A percentile compares a stretch with the other conserved stretches of the same genome.
Evolutionary conservation across 2,329 filamentous ascomycete genomes (phyloP).

Genomic region (Trichoderma polysporum): DNA sequence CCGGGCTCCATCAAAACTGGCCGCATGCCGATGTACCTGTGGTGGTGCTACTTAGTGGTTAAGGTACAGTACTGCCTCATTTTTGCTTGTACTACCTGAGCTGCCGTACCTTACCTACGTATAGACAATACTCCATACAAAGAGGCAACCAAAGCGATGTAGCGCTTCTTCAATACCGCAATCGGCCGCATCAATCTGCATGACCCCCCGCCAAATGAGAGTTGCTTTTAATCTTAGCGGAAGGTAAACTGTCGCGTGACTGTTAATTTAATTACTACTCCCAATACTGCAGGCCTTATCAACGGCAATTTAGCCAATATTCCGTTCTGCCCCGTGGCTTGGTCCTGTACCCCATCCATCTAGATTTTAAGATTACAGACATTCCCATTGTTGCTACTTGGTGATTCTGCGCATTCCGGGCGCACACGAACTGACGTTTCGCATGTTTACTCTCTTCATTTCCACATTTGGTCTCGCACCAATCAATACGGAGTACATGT

Average conservation of each 20-base stretch:
- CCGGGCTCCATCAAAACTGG: background rate
- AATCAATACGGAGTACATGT: background rate
- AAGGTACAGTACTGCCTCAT: too few species aligned
- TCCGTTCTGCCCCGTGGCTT: background rate
- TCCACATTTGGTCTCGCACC: background rate
- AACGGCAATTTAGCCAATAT: slow-evolving; percentile 11
- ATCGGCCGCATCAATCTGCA: background rate
- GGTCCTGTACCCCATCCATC: background rate
- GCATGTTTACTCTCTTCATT: background rate
- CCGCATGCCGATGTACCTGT: background rate
- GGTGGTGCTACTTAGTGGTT: background rate
- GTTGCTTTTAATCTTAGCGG: background rate
- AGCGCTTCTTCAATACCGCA: background rate
- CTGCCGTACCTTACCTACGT: background rate
- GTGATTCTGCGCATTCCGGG: slow-evolving; percentile 10
- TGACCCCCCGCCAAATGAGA: background rate
- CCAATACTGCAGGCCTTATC: slow-evolving; percentile 7
- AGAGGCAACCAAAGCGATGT: background rate
- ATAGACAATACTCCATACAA: background rate
- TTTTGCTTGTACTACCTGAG: background rate
- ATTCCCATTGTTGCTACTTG: slow-evolving; percentile 12
- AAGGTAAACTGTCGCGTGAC: slow-evolving; percentile 2
- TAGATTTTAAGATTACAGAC: background rate
- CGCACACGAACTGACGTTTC: background rate
- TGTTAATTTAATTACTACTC: background rate